Evolutionary conservation across 306 rosid species (phyloP), one percentile per base, ranked within the genome.

Genomic region (Psophocarpus tetragonolobus): DNA sequence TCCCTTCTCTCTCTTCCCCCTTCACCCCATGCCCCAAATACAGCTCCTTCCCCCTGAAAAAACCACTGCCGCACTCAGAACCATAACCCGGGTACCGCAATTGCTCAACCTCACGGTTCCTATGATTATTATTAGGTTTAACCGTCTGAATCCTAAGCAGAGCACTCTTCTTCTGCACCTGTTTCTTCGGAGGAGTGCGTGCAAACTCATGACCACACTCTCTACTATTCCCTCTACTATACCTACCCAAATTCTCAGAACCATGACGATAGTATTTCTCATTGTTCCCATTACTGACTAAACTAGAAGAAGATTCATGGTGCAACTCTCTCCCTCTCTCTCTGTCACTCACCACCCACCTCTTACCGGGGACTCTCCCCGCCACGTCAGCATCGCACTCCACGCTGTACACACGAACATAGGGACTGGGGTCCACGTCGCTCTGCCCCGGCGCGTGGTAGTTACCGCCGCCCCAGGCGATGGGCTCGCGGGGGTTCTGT

Each of bases 111-210:
- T 92, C 94, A 20, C 88, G 83, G 63, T 63, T 87, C 83, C 89
- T 80, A 61, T 85, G 82, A 68, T 82, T 45, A 4, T 14, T 45
- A 47, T 17, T 82, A 3, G 92, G 87, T 78, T 89, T 92, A 0
- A 64, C 83, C 4, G 73, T 82, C 77, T 95, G 96, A 71, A 95
- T 69, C 70, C 98, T 86, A 51, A 95, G 95, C 80, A 95, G 85
- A 24, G 95, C 98, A 85, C 97, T 95, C 88, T 89, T 95, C 87
- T 95, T 95, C 81, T 95, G 98, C 21, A 86, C 53, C 80, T 88
- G 98, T 85, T 95, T 95, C 84, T 89, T 87, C 0, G 92, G 96
- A 1, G 93, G 94, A 62, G 90, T 81, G 24, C 89, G 83, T 35
- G 32, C 73, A 18, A 70, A 86, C 62, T 89, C 91, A 80, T 73